Conservation (phyloP, 495 filamentous ascomycete species). For the Margaritispora aquatica region DNA sequence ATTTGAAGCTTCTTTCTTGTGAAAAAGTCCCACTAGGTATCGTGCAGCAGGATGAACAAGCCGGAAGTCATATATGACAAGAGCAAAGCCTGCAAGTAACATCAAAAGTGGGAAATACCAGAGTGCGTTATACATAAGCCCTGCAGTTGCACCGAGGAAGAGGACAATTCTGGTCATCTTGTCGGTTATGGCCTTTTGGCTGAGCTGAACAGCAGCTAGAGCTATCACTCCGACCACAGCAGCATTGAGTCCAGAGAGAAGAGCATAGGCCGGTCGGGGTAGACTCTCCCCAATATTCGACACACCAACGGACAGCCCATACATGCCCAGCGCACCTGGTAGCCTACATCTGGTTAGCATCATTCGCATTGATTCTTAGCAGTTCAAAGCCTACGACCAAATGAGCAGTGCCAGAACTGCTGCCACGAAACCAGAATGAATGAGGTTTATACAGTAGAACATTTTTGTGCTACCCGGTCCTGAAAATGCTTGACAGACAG, state of each 20-base stretch:
- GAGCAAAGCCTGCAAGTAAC: constrained; percentile 43
- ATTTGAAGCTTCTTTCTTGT: constrained; percentile 4
- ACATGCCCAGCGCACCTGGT: constrained; percentile 75
- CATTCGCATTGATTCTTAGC: no score
- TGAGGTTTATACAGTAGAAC: constrained; percentile 64
- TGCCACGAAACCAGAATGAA: constrained; percentile 56
- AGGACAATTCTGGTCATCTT: constrained; percentile 61
- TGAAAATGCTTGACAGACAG: constrained; percentile 67
- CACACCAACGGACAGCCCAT: constrained; percentile 61
- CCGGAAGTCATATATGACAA: constrained; percentile 56
- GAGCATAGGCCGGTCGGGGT: constrained; percentile 61
- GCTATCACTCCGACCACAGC: constrained; percentile 77
- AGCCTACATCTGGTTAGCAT: constrained; percentile 36
- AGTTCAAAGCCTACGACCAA: constrained; percentile 56
- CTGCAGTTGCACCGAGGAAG: constrained; percentile 60
- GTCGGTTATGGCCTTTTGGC: constrained; percentile 71
- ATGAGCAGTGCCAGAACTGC: constrained; percentile 61
- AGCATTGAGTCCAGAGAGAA: constrained; percentile 73
- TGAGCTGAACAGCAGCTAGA: constrained; percentile 68
- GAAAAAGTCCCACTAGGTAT: neutral
- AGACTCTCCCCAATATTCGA: constrained; percentile 52
- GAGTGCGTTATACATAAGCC: constrained; percentile 67
- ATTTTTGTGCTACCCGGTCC: constrained; percentile 79
- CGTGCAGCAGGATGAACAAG: constrained; percentile 31
- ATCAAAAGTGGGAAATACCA: constrained; percentile 83